Conservation (phyloP, 75 land plant genomes). For the Gnetum montanum region DNA sequence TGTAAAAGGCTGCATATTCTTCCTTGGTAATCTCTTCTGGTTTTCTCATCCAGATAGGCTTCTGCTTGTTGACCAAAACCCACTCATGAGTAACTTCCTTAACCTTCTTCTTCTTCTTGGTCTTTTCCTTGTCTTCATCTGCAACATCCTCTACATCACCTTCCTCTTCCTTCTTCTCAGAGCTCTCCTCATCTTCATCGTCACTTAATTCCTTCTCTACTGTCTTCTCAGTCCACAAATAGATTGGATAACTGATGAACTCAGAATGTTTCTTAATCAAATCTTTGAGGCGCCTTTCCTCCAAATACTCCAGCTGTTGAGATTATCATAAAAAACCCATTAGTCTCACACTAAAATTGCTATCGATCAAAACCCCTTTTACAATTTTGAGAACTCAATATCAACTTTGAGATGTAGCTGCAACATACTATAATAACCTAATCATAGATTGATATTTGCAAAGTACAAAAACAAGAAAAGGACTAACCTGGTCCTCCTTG, state of each 20-base stretch:
- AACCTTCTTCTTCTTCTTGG: slow-evolving; percentile 57
- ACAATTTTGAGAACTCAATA: no score
- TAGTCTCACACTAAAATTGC: no score
- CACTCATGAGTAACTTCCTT: slow-evolving; percentile 80
- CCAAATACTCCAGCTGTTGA: slow-evolving; percentile 56
- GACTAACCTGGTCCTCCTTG: slow-evolving; percentile 36
- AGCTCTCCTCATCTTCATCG: slow-evolving; percentile 53
- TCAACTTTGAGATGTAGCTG: no score
- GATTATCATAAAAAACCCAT: slow-evolving; percentile 21
- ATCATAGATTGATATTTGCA: no score
- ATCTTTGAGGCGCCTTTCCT: slow-evolving; percentile 49
- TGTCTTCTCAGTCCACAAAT: slow-evolving; percentile 57
- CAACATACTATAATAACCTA: no score
- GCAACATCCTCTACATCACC: slow-evolving; percentile 30
- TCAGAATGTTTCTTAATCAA: slow-evolving; percentile 59
- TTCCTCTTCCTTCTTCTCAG: slow-evolving; percentile 35
- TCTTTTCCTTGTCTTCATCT: slow-evolving; percentile 31
- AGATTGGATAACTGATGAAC: slow-evolving; percentile 53
- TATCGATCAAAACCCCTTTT: no score
- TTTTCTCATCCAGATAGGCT: slow-evolving; percentile 83
- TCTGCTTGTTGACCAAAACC: slow-evolving; percentile 67
- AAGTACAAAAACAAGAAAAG: not conserved
- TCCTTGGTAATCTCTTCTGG: slow-evolving; percentile 72
- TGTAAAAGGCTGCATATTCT: slow-evolving; percentile 70
- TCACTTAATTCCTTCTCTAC: slow-evolving; percentile 52